Evolutionary conservation across 2,329 filamentous ascomycete species (phyloP).

Genomic region (Scytalidium lignicola): DNA sequence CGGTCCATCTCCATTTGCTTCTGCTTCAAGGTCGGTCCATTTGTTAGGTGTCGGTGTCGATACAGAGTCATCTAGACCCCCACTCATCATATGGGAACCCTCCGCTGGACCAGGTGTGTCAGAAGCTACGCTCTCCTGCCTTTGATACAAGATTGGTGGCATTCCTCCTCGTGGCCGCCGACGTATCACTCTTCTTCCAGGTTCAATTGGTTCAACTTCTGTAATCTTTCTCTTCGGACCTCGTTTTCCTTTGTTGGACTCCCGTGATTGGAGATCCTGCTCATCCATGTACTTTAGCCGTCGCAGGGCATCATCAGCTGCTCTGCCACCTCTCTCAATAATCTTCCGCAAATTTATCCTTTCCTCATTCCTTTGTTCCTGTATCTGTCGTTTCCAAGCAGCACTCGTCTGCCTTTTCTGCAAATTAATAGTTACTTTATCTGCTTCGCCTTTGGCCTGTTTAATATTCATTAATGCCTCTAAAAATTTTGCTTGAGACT

Average conservation of each 20-base stretch:
- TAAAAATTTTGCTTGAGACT: constrained; percentile 51
- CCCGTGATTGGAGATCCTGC: constrained; percentile 4
- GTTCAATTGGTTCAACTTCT: background rate
- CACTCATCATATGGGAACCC: background rate
- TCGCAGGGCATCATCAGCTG: constrained; percentile 6
- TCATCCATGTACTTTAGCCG: constrained; percentile 17
- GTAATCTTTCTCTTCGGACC: background rate
- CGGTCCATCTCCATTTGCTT: background rate
- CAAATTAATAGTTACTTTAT: constrained; percentile 58
- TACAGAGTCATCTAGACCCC: background rate
- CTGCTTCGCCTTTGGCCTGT: constrained; percentile 56
- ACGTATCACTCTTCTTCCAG: constrained; percentile 1
- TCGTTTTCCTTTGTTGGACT: background rate
- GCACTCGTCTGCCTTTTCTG: constrained; percentile 22
- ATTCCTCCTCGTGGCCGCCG: constrained; percentile 1
- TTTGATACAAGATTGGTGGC: constrained; percentile 1
- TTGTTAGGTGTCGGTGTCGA: background rate
- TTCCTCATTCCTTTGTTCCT: constrained; percentile 14
- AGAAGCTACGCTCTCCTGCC: background rate
- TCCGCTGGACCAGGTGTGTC: background rate
- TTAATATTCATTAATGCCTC: constrained; percentile 63
- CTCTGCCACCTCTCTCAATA: constrained; percentile 8
- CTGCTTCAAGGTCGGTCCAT: constrained; percentile 2
- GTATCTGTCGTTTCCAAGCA: constrained; percentile 14
- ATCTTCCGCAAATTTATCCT: constrained; percentile 11